phyloP scores from a whole-genome alignment of 2,329 filamentous ascomycete genomes.

The Cladosporium colombiae region DNA sequence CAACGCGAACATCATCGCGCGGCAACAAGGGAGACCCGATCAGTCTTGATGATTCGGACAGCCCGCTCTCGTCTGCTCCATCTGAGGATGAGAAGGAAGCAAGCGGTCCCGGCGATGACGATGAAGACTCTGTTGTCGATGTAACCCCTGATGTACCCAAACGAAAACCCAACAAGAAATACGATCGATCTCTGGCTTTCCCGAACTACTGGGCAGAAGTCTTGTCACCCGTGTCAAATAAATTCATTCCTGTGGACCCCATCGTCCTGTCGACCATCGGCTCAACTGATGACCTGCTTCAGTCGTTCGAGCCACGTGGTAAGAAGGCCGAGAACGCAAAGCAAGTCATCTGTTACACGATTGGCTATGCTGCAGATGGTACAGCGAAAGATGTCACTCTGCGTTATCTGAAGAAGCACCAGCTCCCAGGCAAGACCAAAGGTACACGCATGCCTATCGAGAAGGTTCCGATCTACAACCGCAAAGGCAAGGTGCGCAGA shows the following conservation, averaged over 20 bases:
- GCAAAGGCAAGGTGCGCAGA: constrained; percentile 72
- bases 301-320: constrained; percentile 79
- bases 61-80: constrained; percentile 44
- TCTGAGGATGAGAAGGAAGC: constrained; percentile 46
- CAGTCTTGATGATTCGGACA: constrained; percentile 52
- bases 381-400: constrained; percentile 94
- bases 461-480: constrained; percentile 78
- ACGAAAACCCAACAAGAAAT: constrained; percentile 51
- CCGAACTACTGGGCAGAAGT: constrained; percentile 95
- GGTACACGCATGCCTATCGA: constrained; percentile 75
- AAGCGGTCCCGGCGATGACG: constrained; percentile 36
- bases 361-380: constrained; percentile 79
- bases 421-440: constrained; percentile 87
- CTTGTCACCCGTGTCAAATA: constrained; percentile 76
- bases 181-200: constrained; percentile 75
- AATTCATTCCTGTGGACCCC: constrained; percentile 76
- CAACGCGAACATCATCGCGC: constrained; percentile 30
- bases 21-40: constrained; percentile 43
- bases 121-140: constrained; percentile 62
- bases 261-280: constrained; percentile 69
- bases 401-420: constrained; percentile 78
- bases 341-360: constrained; percentile 85
- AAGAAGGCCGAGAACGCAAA: constrained; percentile 80
- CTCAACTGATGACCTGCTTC: constrained; percentile 69
- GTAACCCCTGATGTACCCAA: constrained; percentile 48